Conservation (phyloP, 2,329 filamentous ascomycete genomes). For the Lanzia echinophila region DNA sequence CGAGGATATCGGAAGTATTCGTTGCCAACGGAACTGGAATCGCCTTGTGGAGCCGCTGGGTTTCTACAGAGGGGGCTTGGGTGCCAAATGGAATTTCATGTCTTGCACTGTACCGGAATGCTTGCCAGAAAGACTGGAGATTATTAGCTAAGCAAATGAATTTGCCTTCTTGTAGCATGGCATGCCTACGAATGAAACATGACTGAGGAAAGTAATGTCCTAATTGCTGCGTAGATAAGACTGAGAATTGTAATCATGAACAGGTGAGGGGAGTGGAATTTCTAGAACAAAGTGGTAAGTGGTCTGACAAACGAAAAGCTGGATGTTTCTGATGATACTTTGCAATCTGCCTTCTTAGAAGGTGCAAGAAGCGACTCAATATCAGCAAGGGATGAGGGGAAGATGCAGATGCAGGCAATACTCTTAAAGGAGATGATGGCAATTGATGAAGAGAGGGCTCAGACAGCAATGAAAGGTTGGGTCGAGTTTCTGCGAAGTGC, state of each 20-base stretch:
- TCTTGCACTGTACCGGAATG: slow-evolving; percentile 2
- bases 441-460: slow-evolving; percentile 23
- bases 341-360: neutral
- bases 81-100: neutral
- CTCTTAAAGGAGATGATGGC: slow-evolving; percentile 27
- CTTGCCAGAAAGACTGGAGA: slow-evolving; percentile 7
- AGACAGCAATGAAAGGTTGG: slow-evolving; percentile 27
- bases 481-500: slow-evolving; percentile 16
- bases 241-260: no score
- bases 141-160: slow-evolving; percentile 10
- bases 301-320: neutral
- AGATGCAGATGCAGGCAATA: slow-evolving; percentile 20
- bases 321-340: neutral
- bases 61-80: neutral
- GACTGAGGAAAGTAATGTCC: no score
- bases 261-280: no score
- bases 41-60: neutral
- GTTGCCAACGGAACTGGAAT: slow-evolving; percentile 3
- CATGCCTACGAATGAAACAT: no score
- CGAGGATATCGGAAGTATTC: neutral
- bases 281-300: no score
- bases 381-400: neutral
- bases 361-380: slow-evolving; percentile 4
- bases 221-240: no score
- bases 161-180: slow-evolving; percentile 9